A percentile compares a stretch with the other conserved stretches of the same genome.
These are phyloP conservation scores for Talinum fruticosum DNA, from an alignment of 148 eudicot genomes.

Conservation along the genomic window DNA sequence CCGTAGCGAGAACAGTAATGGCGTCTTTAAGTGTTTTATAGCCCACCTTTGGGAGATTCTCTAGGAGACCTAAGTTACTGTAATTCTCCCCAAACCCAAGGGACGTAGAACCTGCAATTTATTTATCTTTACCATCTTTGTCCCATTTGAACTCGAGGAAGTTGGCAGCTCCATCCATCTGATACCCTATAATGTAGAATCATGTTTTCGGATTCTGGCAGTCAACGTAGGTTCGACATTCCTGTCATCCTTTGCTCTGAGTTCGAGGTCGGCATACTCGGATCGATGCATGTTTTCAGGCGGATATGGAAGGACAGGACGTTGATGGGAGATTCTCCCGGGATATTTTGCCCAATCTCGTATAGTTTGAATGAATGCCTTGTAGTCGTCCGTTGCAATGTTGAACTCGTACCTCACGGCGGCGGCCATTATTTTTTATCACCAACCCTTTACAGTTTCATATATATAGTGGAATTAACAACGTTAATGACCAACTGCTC, in stretches of 20 bases:
- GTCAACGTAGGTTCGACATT: background rate
- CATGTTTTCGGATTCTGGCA: slow-evolving; percentile 5
- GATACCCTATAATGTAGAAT: slow-evolving; percentile 15
- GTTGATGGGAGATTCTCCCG: slow-evolving; percentile 11
- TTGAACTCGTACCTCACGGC: background rate
- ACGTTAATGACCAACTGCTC: too few relatives aligned
- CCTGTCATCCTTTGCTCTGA: background rate
- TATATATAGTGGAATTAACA: too few relatives aligned
- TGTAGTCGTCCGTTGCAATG: slow-evolving; percentile 2
- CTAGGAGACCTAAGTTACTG: slow-evolving; percentile 1
- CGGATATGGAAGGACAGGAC: slow-evolving; percentile 18
- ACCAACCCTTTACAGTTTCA: background rate
- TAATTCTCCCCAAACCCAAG: slow-evolving; percentile 16
- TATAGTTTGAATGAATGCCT: slow-evolving; percentile 1
- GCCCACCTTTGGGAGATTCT: background rate
- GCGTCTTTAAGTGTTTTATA: background rate
- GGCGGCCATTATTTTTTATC: background rate
- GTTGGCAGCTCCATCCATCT: background rate
- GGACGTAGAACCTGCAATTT: background rate
- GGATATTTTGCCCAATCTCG: slow-evolving; percentile 21
- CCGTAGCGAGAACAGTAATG: background rate
- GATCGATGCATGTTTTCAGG: background rate
- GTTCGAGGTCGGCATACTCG: slow-evolving; percentile 7
- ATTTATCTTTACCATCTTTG: background rate
- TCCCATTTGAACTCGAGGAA: slow-evolving; percentile 13